phyloP scores from a whole-genome alignment of 495 filamentous ascomycete genomes.

The Penicillium canariense region DNA sequence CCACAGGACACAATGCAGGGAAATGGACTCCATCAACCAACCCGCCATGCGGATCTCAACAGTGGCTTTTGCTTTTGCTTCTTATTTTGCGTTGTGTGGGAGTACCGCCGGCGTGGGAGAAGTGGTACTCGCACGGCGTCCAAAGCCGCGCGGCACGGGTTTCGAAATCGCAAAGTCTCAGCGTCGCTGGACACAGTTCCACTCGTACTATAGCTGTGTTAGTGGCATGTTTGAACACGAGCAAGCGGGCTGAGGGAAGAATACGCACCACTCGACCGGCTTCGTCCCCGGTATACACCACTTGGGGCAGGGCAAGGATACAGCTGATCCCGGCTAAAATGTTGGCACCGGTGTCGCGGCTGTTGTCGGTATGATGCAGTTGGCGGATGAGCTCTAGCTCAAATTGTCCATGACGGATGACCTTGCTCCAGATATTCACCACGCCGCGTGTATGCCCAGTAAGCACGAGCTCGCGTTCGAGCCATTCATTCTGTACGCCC shows the following conservation, averaged over 20 bases:
- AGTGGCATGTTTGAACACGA: neutral
- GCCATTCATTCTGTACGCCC: constrained; percentile 86
- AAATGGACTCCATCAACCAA: neutral
- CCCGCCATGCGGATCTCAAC: neutral
- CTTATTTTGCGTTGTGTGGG: neutral
- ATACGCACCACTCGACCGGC: constrained; percentile 71
- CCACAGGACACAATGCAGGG: neutral
- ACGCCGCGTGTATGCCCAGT: constrained; percentile 83
- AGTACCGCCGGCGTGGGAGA: neutral
- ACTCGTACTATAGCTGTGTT: constrained; percentile 65
- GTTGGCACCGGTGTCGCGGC: constrained; percentile 70
- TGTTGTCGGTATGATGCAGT: constrained; percentile 77
- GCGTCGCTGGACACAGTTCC: constrained; percentile 74
- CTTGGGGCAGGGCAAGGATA: constrained; percentile 76
- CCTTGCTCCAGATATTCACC: constrained; percentile 71
- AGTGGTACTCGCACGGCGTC: neutral
- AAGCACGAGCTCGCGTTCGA: constrained; percentile 81
- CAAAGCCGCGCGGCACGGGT: constrained; percentile 10
- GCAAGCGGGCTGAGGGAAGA: neutral
- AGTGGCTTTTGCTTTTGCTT: constrained; percentile 5
- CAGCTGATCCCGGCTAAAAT: constrained; percentile 81
- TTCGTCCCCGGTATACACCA: constrained; percentile 93
- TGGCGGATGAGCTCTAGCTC: constrained; percentile 65
- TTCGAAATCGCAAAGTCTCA: constrained; percentile 16
- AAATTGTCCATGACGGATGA: constrained; percentile 51